Evolutionary conservation across 148 eudicot genomes (phyloP), one percentile per base, ranked within the genome.

Genomic region (Pharnaceum exiguum): DNA sequence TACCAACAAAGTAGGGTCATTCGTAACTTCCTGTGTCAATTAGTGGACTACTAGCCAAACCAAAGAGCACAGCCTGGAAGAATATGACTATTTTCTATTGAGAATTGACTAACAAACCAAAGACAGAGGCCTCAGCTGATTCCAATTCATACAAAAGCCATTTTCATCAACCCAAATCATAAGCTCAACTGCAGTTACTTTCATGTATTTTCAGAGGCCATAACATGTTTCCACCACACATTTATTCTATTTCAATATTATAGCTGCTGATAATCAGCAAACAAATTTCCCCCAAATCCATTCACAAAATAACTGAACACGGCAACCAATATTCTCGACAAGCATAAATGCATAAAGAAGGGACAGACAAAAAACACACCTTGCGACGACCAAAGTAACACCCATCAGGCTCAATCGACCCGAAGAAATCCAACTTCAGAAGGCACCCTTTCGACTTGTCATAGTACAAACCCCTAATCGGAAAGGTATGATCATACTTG

Each of bases 401-500:
- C 42, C 96, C 95, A 54, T 81, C 96, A 39, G 77, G 89, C 75
- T 94, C 99, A 63, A 94, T 94, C 44, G 99, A 83, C 40, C 99
- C 99, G 57, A 94, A 94, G 71, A 94, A 94, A 74, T 94, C 99
- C 74, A 94, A 73, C 81, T 94, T 94, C 79, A 94, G 53, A 30
- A 93, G 89, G 58, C 91, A 86, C 25, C 99, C 99, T 78, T 89
- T 93, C 56, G 68, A 77, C 73, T 82, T 93, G 81, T 93, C 99
- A 61, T 93, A 93, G 66, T 79, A 82, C 56, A 94, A 68, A 39
- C 99, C 99, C 77, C 99, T 83, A 25, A 94, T 86, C 2, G 99
- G 99, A 69, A 94, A 94, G 46, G 70, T 67, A 40, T 69, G 80
- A 56, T 94, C 99, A 63, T 89, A 94, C 44, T 79, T 71, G 69